Evolutionary conservation across 2,329 filamentous ascomycete genomes (phyloP).

Genomic region (Aureobasidium sp.): DNA sequence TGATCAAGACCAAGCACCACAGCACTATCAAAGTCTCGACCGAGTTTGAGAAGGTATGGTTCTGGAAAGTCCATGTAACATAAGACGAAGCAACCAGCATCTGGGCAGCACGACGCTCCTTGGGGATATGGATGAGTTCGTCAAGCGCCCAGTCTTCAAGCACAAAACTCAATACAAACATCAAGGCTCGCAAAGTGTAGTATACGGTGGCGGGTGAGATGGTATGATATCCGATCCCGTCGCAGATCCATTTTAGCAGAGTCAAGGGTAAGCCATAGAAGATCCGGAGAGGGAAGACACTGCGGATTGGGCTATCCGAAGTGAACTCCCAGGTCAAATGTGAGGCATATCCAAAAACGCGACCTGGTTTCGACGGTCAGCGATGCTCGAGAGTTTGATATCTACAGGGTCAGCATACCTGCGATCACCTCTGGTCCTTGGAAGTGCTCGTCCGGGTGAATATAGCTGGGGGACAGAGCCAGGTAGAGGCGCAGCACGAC

Average conservation of each 20-base stretch:
- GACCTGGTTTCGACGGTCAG: conserved; percentile 48
- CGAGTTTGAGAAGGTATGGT: conserved; percentile 96
- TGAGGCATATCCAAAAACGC: conserved; percentile 87
- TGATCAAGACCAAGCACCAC: conserved; percentile 88
- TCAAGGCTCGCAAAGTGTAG: conserved; percentile 77
- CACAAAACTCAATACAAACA: conserved; percentile 94
- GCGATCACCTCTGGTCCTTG: conserved; percentile 96
- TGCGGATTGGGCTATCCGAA: conserved; percentile 77
- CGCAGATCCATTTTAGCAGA: conserved; percentile 84
- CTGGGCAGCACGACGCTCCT: conserved; percentile 63
- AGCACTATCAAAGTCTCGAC: conserved; percentile 87
- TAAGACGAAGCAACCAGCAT: conserved; percentile 90
- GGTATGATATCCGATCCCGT: conserved; percentile 69
- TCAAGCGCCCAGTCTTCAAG: conserved; percentile 96
- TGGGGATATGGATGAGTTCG: conserved; percentile 73
- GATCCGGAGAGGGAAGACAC: conserved; percentile 93
- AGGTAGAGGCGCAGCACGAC: conserved; percentile 87
- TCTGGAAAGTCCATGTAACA: conserved; percentile 98
- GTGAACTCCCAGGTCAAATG: conserved; percentile 96
- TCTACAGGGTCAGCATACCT: conserved; percentile 50
- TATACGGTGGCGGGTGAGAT: conserved; percentile 82
- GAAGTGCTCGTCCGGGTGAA: conserved; percentile 98
- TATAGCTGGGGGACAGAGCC: conserved; percentile 86
- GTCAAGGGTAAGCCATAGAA: conserved; percentile 92
- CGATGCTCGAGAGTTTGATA: not conserved